A percentile compares a stretch with the other conserved stretches of the same genome.
Evolutionary conservation across 1,284 basidiomycete genomes (phyloP).

Genomic region (Lignosus rhinocerotis): DNA sequence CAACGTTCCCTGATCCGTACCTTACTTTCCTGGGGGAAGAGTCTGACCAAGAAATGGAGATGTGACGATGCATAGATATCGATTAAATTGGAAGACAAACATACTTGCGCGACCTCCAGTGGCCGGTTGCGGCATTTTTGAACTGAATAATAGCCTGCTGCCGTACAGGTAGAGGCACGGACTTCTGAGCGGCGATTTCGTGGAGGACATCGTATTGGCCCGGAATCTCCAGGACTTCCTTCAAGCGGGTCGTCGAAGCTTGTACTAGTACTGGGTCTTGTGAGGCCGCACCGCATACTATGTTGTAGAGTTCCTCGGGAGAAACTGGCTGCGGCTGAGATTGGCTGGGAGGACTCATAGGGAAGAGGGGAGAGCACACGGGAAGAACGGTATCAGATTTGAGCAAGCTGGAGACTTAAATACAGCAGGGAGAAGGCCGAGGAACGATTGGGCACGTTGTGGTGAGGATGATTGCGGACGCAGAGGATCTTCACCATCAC

Average conservation of each 20-base stretch:
- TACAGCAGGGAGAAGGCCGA: constrained; percentile 3
- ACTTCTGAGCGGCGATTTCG: constrained; percentile 63
- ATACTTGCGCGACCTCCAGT: constrained; percentile 75
- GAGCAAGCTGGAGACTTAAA: not conserved
- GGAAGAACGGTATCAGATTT: constrained; percentile 1
- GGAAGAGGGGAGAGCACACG: not conserved
- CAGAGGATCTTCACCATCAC: not conserved
- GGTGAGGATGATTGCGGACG: not conserved
- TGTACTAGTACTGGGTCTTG: constrained; percentile 64
- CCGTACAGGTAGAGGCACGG: constrained; percentile 61
- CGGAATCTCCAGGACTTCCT: constrained; percentile 62
- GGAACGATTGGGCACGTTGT: constrained; percentile 1
- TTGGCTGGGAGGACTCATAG: constrained; percentile 13
- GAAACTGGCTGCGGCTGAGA: constrained; percentile 37
- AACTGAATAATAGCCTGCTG: constrained; percentile 81
- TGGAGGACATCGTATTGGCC: constrained; percentile 72
- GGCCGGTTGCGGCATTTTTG: constrained; percentile 67
- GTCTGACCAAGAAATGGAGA: constrained; percentile 39
- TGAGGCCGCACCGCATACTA: constrained; percentile 66
- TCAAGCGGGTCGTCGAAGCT: constrained; percentile 61
- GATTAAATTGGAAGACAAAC: not conserved
- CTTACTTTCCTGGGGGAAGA: constrained; percentile 66
- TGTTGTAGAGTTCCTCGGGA: constrained; percentile 63
- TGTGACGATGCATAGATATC: not conserved
- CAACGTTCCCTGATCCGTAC: constrained; percentile 58